Conservation (phyloP, 1,139 yeast species). For the Taphrina deformans region DNA sequence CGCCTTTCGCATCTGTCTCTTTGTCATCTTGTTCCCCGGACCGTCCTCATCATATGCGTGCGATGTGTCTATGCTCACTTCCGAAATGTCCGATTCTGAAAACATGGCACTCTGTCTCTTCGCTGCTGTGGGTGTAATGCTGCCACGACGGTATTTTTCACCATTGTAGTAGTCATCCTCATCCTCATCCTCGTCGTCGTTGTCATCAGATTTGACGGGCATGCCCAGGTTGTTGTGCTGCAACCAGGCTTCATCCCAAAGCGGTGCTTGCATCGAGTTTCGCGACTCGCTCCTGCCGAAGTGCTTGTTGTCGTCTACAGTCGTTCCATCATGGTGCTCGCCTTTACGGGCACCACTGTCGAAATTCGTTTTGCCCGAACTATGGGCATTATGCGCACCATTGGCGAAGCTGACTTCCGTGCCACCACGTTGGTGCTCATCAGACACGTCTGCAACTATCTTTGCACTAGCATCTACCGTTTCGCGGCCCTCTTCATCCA, state of each 20-base stretch:
- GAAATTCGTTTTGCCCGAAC: neutral
- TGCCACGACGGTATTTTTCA: neutral
- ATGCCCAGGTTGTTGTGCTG: neutral
- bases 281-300: neutral
- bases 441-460: neutral
- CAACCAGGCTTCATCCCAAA: constrained; percentile 4
- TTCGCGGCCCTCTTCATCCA: constrained; percentile 1
- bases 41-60: neutral
- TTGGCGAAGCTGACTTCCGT: neutral
- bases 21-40: constrained; percentile 6
- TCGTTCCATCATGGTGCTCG: neutral
- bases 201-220: neutral
- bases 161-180: neutral
- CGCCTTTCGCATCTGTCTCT: neutral
- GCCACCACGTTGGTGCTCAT: neutral
- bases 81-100: neutral
- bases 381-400: neutral
- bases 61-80: neutral
- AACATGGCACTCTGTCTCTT: neutral
- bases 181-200: neutral
- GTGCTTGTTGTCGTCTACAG: neutral
- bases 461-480: neutral
- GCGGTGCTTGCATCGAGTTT: neutral
- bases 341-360: neutral
- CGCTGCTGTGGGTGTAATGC: neutral